Evolutionary conservation across 345 rosid species (phyloP), one percentile per base, ranked within the genome.

Genomic region (Aquilaria malaccensis): DNA sequence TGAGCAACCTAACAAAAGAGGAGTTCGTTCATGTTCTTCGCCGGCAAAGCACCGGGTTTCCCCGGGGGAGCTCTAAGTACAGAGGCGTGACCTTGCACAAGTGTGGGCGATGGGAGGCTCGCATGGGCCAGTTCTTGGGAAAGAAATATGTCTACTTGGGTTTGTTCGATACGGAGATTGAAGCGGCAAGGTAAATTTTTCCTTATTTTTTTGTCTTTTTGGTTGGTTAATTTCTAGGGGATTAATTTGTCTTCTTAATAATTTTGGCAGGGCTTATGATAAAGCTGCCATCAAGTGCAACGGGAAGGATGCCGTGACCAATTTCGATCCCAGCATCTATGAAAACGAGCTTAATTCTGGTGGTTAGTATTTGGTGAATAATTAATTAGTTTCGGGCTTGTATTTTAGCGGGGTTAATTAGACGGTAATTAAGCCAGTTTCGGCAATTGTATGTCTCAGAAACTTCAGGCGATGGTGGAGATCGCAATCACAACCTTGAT

Each of bases 81-180:
- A 87, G 97, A 71, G 99, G 99, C 5, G 99, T 94, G 12, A 94
- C 96, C 58, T 83, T 94, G 80, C 99, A 94, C 71, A 94, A 94
- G 72, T 90, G 99, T 80, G 97, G 97, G 4, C 74, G 99, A 77
- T 94, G 99, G 99, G 99, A 94, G 76, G 87, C 97, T 61, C 71
- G 99, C 32, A 80, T 94, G 93, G 99, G 97, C 53, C 99, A 94
- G 77, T 85, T 94, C 63, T 69, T 94, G 3, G 89, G 91, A 71
- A 94, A 86, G 77, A 94, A 94, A 97, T 94, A 94, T 59, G 99
- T 94, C 33, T 94, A 94, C 59, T 61, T 94, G 74, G 99, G 99
- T 10, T 77, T 94, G 67, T 94, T 94, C 61, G 99, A 94, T 65
- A 84, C 93, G 51, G 99, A 94, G 79, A 65, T 86, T 13, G 99